phyloP scores from a whole-genome alignment of 179 eudicot species.

The Heliamphora pulchella region DNA sequence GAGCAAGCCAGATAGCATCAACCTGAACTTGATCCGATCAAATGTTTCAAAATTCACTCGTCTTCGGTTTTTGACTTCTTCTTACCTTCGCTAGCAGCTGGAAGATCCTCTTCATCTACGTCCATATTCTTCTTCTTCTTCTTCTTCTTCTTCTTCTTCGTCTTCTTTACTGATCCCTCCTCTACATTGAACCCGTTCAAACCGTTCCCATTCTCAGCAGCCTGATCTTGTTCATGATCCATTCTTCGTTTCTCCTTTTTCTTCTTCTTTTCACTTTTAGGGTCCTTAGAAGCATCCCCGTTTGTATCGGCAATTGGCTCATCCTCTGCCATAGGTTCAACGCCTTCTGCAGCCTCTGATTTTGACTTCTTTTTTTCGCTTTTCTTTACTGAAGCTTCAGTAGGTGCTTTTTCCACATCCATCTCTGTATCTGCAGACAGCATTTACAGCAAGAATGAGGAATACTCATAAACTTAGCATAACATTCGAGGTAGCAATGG shows the following conservation, averaged over 20 bases:
- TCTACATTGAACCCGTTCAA: slow-evolving; percentile 23
- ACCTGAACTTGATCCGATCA: background rate
- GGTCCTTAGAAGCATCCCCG: slow-evolving; percentile 37
- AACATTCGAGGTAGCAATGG: background rate
- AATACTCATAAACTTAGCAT: background rate
- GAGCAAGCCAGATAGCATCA: background rate
- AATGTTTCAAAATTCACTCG: slow-evolving; percentile 8
- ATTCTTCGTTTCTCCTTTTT: slow-evolving; percentile 58
- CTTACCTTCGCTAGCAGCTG: slow-evolving; percentile 35
- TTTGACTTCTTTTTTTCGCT: slow-evolving; percentile 67
- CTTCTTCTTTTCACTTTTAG: slow-evolving; percentile 64
- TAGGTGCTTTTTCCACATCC: slow-evolving; percentile 43
- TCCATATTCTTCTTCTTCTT: slow-evolving; percentile 60
- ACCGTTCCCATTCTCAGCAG: slow-evolving; percentile 20
- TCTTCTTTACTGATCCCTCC: slow-evolving; percentile 47
- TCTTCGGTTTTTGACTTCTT: slow-evolving; percentile 29
- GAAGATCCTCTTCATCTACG: slow-evolving; percentile 28
- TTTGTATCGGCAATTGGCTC: slow-evolving; percentile 26
- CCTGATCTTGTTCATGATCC: slow-evolving; percentile 31
- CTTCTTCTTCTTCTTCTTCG: slow-evolving; percentile 64
- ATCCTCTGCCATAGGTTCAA: slow-evolving; percentile 27
- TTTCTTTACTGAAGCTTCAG: slow-evolving; percentile 37
- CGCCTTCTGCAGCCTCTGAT: slow-evolving; percentile 28
- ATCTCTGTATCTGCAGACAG: slow-evolving; percentile 24
- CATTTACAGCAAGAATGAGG: background rate